A percentile compares a stretch with the other conserved stretches of the same genome.
Conservation (phyloP, 164 flowering plant species). For the Stephania japonica region DNA sequence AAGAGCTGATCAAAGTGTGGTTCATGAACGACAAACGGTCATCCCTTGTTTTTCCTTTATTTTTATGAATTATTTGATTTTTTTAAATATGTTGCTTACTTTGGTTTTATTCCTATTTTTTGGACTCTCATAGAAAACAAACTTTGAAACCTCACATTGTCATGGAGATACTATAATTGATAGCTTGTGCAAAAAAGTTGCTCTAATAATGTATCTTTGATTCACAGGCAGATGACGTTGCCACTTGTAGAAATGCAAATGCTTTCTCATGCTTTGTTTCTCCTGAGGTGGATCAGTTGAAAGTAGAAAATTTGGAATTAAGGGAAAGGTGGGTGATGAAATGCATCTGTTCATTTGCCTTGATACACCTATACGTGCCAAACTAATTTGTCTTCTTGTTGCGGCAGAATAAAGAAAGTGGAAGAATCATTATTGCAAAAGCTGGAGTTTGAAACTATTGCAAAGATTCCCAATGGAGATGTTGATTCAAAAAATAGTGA, state of each 20-base stretch:
- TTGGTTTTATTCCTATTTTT: background rate
- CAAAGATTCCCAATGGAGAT: conserved; percentile 32
- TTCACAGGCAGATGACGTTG: conserved; percentile 23
- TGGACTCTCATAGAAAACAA: background rate
- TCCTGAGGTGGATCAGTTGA: conserved; percentile 19
- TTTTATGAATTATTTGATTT: too few relatives aligned
- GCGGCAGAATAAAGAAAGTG: conserved; percentile 37
- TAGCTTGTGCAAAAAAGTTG: background rate
- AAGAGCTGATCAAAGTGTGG: conserved; percentile 9
- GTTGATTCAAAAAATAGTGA: conserved; percentile 9
- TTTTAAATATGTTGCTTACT: too few relatives aligned
- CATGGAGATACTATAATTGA: background rate
- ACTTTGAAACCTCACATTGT: background rate
- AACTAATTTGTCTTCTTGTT: background rate
- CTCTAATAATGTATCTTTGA: background rate
- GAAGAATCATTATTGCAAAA: conserved; percentile 37
- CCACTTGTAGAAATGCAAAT: conserved; percentile 7
- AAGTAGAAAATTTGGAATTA: conserved; percentile 37
- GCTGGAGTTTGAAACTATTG: conserved; percentile 44
- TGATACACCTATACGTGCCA: too few relatives aligned
- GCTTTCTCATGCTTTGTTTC: conserved; percentile 14
- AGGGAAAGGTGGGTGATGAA: conserved; percentile 38
- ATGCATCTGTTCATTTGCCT: background rate
- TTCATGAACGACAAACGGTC: conserved; percentile 26
- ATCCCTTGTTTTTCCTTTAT: background rate